A percentile compares a stretch with the other conserved stretches of the same genome.
Conservation (phyloP, 148 eudicot genomes). For the Spergularia marina region DNA sequence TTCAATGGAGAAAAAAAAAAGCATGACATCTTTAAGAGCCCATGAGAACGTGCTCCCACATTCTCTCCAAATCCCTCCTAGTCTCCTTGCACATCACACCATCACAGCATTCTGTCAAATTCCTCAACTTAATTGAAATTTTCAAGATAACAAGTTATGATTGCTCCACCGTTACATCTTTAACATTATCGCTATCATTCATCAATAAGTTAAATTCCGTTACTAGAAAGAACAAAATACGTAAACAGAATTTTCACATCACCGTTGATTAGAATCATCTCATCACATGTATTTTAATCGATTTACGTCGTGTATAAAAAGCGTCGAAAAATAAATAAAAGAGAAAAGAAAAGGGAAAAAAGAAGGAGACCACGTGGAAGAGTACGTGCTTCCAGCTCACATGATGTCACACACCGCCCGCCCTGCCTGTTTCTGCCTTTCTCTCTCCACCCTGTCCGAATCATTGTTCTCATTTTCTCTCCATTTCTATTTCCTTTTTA, state of each 20-base stretch:
- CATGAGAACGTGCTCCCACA: slow-evolving; percentile 34
- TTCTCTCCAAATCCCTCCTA: neutral
- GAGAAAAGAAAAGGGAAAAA: neutral
- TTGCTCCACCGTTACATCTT: no score
- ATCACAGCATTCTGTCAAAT: slow-evolving; percentile 29
- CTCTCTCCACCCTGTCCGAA: slow-evolving; percentile 28
- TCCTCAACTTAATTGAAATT: neutral
- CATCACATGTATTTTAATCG: no score
- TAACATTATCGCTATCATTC: no score
- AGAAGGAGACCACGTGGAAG: slow-evolving; percentile 26
- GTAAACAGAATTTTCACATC: no score
- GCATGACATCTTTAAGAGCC: slow-evolving; percentile 4
- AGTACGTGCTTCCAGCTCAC: slow-evolving; percentile 34
- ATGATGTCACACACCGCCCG: slow-evolving; percentile 19
- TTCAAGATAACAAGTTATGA: neutral
- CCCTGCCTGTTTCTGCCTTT: neutral
- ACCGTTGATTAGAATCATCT: no score
- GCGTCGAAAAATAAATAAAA: neutral
- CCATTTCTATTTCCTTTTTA: neutral
- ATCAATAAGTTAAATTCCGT: no score
- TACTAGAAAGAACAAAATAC: no score
- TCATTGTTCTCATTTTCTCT: slow-evolving; percentile 26
- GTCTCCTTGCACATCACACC: slow-evolving; percentile 10
- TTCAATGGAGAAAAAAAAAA: neutral
- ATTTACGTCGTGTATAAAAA: neutral